Evolutionary conservation across 345 rosid genomes (phyloP).

Genomic region (Atalantia buxifolia): DNA sequence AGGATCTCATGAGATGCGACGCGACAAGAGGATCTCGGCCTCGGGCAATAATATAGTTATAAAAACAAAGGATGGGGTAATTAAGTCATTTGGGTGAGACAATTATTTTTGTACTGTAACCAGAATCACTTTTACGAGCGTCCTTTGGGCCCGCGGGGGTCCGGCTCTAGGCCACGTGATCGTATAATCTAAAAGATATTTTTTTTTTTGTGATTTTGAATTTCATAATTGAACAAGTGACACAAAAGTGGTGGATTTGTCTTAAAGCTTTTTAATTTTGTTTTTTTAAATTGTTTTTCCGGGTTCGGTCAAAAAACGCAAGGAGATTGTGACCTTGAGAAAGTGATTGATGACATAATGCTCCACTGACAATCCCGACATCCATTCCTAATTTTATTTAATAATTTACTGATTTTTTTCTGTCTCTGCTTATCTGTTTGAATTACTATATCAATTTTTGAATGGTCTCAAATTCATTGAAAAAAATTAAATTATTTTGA

Average conservation of each 20-base stretch:
- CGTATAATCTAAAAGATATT: background rate
- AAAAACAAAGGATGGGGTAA: background rate
- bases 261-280: background rate
- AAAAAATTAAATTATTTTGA: too few species aligned
- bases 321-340: background rate
- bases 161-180: slow-evolving; percentile 13
- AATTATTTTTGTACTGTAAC: background rate
- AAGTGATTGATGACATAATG: background rate
- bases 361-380: background rate
- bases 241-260: background rate
- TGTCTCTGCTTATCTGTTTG: background rate
- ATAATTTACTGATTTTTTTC: background rate
- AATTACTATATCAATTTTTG: background rate
- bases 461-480: background rate
- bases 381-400: background rate
- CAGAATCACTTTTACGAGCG: background rate
- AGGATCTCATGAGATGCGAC: background rate
- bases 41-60: background rate
- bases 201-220: background rate
- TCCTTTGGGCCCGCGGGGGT: background rate
- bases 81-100: background rate
- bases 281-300: background rate
- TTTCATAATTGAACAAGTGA: background rate
- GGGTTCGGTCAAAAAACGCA: background rate
- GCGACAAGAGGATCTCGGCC: background rate